phyloP scores from a whole-genome alignment of 2,329 filamentous ascomycete genomes.

The Xylaria sp. region DNA sequence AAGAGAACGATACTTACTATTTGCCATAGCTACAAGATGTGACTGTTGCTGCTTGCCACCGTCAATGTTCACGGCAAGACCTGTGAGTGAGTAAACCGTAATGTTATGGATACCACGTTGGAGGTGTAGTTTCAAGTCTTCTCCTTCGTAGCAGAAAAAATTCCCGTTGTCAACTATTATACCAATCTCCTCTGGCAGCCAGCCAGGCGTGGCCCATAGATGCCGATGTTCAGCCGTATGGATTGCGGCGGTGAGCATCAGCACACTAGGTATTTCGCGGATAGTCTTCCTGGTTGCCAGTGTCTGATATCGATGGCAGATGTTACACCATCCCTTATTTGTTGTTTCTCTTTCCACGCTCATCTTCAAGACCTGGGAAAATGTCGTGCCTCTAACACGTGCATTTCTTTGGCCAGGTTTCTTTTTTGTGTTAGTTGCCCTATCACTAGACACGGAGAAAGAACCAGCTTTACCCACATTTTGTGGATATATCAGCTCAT shows the following conservation, averaged over 20 bases:
- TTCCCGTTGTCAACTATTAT: slow-evolving; percentile 91
- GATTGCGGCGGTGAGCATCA: slow-evolving; percentile 87
- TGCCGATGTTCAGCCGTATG: slow-evolving; percentile 76
- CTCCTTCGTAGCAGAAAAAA: slow-evolving; percentile 93
- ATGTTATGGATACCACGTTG: slow-evolving; percentile 83
- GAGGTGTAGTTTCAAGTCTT: slow-evolving; percentile 83
- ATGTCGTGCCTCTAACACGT: slow-evolving; percentile 69
- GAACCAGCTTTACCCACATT: slow-evolving; percentile 50
- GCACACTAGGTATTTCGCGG: slow-evolving; percentile 81
- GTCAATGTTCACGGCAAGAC: slow-evolving; percentile 89
- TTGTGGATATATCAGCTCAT: slow-evolving; percentile 84
- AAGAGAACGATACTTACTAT: slow-evolving; percentile 64
- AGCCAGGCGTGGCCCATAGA: slow-evolving; percentile 89
- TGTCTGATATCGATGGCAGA: slow-evolving; percentile 90
- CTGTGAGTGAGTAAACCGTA: slow-evolving; percentile 89
- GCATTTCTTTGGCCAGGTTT: slow-evolving; percentile 61
- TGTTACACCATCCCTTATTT: slow-evolving; percentile 91
- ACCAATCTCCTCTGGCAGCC: slow-evolving; percentile 93
- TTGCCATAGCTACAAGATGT: slow-evolving; percentile 90
- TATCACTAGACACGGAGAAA: slow-evolving; percentile 33
- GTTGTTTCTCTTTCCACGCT: slow-evolving; percentile 91
- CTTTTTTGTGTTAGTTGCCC: slow-evolving; percentile 48
- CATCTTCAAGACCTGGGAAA: slow-evolving; percentile 91
- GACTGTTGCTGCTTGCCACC: slow-evolving; percentile 85
- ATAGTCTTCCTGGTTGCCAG: slow-evolving; percentile 87